These are phyloP conservation scores for Hyphopichia burtonii DNA, from an alignment of 1,139 yeast genomes.

Conservation along the genomic window DNA sequence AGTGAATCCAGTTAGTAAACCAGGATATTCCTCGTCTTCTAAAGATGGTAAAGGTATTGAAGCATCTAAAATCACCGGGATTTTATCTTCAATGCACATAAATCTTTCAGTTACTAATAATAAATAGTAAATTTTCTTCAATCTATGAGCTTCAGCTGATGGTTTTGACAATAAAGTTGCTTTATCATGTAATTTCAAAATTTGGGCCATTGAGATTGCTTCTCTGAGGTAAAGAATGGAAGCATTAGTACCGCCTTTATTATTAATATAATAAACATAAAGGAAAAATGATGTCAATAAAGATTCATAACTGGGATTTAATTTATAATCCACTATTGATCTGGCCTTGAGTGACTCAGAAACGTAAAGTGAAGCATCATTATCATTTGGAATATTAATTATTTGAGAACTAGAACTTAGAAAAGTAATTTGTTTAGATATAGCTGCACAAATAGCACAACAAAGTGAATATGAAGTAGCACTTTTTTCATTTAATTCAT, in stretches of 20 bases:
- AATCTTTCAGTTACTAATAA: slow-evolving; percentile 39
- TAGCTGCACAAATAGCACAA: slow-evolving; percentile 41
- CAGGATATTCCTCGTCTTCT: slow-evolving; percentile 36
- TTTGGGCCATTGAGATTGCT: slow-evolving; percentile 40
- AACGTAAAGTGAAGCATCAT: slow-evolving; percentile 24
- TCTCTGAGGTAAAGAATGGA: slow-evolving; percentile 38
- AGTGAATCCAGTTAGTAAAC: slow-evolving; percentile 30
- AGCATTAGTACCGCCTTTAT: slow-evolving; percentile 27
- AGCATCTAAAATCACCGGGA: slow-evolving; percentile 38
- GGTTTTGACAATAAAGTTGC: slow-evolving; percentile 23
- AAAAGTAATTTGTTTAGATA: slow-evolving; percentile 31
- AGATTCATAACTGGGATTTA: slow-evolving; percentile 30
- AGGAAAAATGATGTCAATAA: slow-evolving; percentile 37
- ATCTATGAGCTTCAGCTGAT: slow-evolving; percentile 33
- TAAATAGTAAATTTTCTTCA: slow-evolving; percentile 36
- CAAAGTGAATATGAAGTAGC: slow-evolving; percentile 31
- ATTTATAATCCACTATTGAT: slow-evolving; percentile 24
- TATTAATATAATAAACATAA: slow-evolving; percentile 34
- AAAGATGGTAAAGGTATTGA: slow-evolving; percentile 34
- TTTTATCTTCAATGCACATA: slow-evolving; percentile 37
- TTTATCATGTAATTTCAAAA: slow-evolving; percentile 34
- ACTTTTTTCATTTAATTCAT: slow-evolving; percentile 13
- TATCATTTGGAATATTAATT: slow-evolving; percentile 21
- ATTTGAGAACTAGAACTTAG: slow-evolving; percentile 23
- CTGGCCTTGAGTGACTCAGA: slow-evolving; percentile 31